A percentile compares a stretch with the other conserved stretches of the same genome.
Conservation (phyloP, 352 stramenopile species). For the Globisporangium emineosum region DNA sequence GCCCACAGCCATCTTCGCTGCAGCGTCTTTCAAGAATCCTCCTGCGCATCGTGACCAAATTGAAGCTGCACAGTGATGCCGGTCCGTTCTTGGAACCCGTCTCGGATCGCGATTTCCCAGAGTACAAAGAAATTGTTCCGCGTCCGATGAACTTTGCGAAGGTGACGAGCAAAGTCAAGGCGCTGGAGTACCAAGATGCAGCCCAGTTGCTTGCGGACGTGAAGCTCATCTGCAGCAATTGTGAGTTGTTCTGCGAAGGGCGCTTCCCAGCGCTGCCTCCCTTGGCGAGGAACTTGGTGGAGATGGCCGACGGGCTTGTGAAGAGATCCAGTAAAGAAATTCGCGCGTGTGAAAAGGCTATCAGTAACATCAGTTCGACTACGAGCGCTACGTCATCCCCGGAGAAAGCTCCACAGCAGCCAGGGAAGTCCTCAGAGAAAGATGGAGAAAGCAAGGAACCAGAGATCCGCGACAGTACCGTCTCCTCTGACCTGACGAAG, state of each 20-base stretch:
- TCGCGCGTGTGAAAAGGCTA: constrained; percentile 41
- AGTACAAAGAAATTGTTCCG: constrained; percentile 82
- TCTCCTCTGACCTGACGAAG: constrained; percentile 14
- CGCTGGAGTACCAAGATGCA: constrained; percentile 51
- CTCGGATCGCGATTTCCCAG: constrained; percentile 73
- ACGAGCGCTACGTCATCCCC: constrained; percentile 8
- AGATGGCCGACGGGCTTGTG: constrained; percentile 57
- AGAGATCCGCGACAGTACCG: constrained; percentile 9
- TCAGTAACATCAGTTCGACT: constrained; percentile 13
- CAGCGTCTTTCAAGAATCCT: constrained; percentile 62
- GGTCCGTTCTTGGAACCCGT: constrained; percentile 79
- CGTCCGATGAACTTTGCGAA: constrained; percentile 71
- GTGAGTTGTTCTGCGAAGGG: constrained; percentile 74
- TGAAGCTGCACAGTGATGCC: constrained; percentile 57
- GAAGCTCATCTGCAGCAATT: constrained; percentile 75
- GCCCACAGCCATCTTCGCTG: constrained; percentile 52
- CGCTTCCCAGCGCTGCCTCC: constrained; percentile 74
- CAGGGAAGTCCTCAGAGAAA: constrained; percentile 2
- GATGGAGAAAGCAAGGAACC: constrained; percentile 9
- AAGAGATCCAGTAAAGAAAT: constrained; percentile 76
- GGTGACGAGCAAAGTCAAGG: constrained; percentile 52
- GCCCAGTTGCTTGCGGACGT: constrained; percentile 63
- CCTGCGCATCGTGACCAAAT: constrained; percentile 54
- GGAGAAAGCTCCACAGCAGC: constrained; percentile 5
- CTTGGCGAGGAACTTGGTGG: constrained; percentile 64